Percentiles rank a stretch among this genome's conserved stretches.
Conservation (phyloP, 805 yeast genomes). For the Monosporozyma aquatica region DNA sequence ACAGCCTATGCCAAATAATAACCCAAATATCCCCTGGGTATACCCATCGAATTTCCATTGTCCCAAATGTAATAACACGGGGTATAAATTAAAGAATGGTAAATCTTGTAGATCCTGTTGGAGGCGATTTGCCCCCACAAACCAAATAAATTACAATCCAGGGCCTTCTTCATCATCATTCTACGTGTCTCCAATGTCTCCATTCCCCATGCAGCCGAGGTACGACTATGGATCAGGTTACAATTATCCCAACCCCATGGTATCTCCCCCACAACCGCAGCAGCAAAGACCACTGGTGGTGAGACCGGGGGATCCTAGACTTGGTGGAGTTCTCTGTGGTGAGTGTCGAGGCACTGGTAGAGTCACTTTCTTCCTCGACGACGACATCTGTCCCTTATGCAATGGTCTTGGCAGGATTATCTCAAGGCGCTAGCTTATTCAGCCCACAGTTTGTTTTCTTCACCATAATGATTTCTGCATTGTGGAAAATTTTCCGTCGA, state of each 20-base stretch:
- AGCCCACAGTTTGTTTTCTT: too few species aligned
- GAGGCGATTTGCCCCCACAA: slow-evolving; percentile 44
- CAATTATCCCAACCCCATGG: background rate
- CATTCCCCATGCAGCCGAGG: slow-evolving; percentile 20
- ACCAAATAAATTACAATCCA: slow-evolving; percentile 5
- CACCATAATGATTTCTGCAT: too few species aligned
- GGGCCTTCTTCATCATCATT: background rate
- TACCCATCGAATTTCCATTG: slow-evolving; percentile 60
- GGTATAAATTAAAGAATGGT: slow-evolving; percentile 52
- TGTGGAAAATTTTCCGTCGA: too few species aligned
- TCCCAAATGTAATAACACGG: slow-evolving; percentile 65
- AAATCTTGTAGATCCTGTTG: slow-evolving; percentile 63
- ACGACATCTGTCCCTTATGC: slow-evolving; percentile 56
- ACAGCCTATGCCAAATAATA: background rate
- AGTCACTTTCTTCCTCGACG: slow-evolving; percentile 46
- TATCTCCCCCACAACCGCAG: slow-evolving; percentile 20
- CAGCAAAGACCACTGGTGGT: slow-evolving; percentile 34
- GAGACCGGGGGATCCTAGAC: slow-evolving; percentile 66
- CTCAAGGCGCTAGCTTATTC: too few species aligned
- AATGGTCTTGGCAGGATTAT: slow-evolving; percentile 55
- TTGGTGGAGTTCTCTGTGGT: slow-evolving; percentile 70
- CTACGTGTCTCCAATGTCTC: background rate
- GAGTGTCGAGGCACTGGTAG: slow-evolving; percentile 61
- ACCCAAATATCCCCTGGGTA: slow-evolving; percentile 42
- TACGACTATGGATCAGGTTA: too few species aligned